phyloP scores from a whole-genome alignment of 805 yeast species.

The Candida insectalens region DNA sequence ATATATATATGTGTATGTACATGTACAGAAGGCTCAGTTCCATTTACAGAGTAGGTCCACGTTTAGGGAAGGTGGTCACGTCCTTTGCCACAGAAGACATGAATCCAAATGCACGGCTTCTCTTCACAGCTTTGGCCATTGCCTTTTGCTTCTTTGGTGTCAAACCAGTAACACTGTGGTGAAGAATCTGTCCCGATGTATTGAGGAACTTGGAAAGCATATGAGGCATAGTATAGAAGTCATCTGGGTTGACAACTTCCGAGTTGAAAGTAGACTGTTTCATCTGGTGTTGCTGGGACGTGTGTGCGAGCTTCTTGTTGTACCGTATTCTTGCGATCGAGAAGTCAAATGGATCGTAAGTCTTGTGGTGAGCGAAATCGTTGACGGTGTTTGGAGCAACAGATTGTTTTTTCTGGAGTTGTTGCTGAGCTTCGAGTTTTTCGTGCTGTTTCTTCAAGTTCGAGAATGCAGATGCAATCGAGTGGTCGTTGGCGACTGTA shows the following conservation, averaged over 20 bases:
- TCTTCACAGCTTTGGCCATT: slow-evolving; percentile 66
- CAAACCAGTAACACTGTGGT: slow-evolving; percentile 64
- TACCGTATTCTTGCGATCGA: slow-evolving; percentile 47
- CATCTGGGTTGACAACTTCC: slow-evolving; percentile 53
- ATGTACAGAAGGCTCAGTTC: neutral
- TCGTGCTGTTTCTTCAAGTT: slow-evolving; percentile 12
- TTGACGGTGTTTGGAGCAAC: slow-evolving; percentile 33
- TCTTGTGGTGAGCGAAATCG: slow-evolving; percentile 39
- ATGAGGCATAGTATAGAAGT: slow-evolving; percentile 64
- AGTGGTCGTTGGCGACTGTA: slow-evolving; percentile 4
- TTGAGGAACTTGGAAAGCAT: slow-evolving; percentile 56
- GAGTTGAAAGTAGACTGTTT: slow-evolving; percentile 24
- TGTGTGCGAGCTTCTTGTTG: slow-evolving; percentile 27
- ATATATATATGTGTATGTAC: slow-evolving; percentile 6
- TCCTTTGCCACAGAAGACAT: slow-evolving; percentile 68
- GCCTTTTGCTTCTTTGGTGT: slow-evolving; percentile 56
- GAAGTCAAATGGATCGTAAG: slow-evolving; percentile 80
- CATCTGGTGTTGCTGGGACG: slow-evolving; percentile 11
- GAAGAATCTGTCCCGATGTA: slow-evolving; percentile 66
- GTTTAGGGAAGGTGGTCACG: slow-evolving; percentile 27
- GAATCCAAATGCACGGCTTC: slow-evolving; percentile 75
- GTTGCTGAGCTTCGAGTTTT: slow-evolving; percentile 14
- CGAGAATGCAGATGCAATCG: slow-evolving; percentile 13
- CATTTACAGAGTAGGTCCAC: slow-evolving; percentile 19
- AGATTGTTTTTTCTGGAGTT: slow-evolving; percentile 17